These are phyloP conservation scores for Scenedesmus sp. DNA, from an alignment of 163 green algal species.

Conservation along the genomic window DNA sequence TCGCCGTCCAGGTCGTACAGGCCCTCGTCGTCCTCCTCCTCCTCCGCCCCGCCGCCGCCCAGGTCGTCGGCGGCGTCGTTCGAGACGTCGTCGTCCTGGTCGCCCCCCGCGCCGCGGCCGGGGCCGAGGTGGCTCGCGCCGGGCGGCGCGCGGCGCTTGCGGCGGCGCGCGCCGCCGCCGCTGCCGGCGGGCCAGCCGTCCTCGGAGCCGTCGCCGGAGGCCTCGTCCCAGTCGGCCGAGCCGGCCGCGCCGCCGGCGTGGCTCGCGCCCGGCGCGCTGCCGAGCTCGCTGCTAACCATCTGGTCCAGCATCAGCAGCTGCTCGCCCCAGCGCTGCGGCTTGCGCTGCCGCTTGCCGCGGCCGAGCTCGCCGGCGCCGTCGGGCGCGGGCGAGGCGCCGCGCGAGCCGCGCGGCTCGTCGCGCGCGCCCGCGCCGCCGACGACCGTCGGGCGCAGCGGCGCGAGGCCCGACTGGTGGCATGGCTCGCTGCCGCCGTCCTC, in stretches of 20 bases:
- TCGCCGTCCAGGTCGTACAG: slow-evolving; percentile 13
- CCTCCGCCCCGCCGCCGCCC: neutral
- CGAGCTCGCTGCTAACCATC: slow-evolving; percentile 5
- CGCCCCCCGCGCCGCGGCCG: neutral
- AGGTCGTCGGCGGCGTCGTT: slow-evolving; percentile 9
- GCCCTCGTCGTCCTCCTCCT: slow-evolving; percentile 1
- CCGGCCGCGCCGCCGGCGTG: too few relatives aligned
- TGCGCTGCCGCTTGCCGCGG: slow-evolving; percentile 22
- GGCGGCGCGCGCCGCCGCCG: too few relatives aligned
- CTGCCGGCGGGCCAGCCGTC: too few relatives aligned
- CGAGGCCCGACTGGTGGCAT: neutral
- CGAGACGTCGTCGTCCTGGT: slow-evolving; percentile 17
- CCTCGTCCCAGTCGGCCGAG: too few relatives aligned
- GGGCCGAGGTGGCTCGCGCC: neutral
- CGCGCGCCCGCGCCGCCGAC: too few relatives aligned
- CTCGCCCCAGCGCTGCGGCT: slow-evolving; percentile 30
- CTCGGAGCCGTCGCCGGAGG: too few relatives aligned
- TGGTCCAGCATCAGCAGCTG: slow-evolving; percentile 30
- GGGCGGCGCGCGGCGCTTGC: neutral
- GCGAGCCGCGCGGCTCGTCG: too few relatives aligned
- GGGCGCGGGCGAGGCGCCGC: too few relatives aligned
- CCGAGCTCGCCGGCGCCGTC: too few relatives aligned
- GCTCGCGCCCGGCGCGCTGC: too few relatives aligned
- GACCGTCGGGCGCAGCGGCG: too few relatives aligned
- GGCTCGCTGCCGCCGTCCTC: neutral